phyloP scores from a whole-genome alignment of 1,284 basidiomycete species.

The Naganishia liquefaciens region DNA sequence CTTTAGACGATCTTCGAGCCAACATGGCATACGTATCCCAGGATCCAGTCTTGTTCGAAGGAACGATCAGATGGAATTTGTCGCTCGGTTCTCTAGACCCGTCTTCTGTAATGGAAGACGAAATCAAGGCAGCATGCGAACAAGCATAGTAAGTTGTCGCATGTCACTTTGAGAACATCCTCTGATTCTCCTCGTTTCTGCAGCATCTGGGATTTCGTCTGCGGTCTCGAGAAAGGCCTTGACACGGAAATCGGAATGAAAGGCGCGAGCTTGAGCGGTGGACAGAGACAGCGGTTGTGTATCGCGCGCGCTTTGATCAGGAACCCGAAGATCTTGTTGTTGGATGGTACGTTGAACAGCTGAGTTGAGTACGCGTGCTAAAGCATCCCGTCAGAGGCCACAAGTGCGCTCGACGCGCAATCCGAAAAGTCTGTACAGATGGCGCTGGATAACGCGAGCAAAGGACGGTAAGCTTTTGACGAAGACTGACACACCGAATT shows the following conservation, averaged over 20 bases:
- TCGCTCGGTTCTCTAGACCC: constrained; percentile 46
- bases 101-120: constrained; percentile 46
- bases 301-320: constrained; percentile 57
- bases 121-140: constrained; percentile 51
- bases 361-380: background rate
- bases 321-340: constrained; percentile 56
- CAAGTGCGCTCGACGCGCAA: no score
- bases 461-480: constrained; percentile 50
- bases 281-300: constrained; percentile 56
- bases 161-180: background rate
- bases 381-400: no score
- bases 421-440: constrained; percentile 88
- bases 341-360: constrained; percentile 46
- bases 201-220: constrained; percentile 54
- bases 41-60: constrained; percentile 55
- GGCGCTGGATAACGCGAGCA: constrained; percentile 86
- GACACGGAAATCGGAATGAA: constrained; percentile 55
- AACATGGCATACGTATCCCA: constrained; percentile 56
- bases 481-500: background rate
- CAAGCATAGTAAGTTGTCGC: constrained; percentile 43
- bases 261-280: constrained; percentile 53
- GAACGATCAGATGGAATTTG: constrained; percentile 45
- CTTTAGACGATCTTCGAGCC: constrained; percentile 46
- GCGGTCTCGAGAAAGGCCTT: constrained; percentile 51
- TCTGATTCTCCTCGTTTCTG: background rate